These are phyloP conservation scores for Sclerotinia subarctica DNA, from an alignment of 2,329 filamentous ascomycete species.

Conservation along the genomic window DNA sequence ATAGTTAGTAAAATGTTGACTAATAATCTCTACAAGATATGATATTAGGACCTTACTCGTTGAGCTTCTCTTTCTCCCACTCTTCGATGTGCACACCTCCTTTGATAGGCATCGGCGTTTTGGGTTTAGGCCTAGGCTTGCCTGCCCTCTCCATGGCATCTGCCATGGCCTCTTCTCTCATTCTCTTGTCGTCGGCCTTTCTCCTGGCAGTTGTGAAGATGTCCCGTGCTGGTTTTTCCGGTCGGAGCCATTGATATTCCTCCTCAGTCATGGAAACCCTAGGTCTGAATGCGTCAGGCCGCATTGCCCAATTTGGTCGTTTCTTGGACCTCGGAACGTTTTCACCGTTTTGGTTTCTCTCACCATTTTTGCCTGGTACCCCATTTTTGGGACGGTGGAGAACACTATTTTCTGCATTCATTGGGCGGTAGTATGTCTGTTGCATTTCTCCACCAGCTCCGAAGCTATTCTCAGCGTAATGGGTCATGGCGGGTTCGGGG, in stretches of 20 bases:
- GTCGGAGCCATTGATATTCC: slow-evolving; percentile 3
- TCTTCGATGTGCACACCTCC: neutral
- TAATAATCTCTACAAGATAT: neutral
- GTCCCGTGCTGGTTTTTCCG: neutral
- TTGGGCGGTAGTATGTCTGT: neutral
- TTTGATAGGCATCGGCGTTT: neutral
- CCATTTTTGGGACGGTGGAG: neutral
- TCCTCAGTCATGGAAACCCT: neutral
- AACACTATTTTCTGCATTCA: neutral
- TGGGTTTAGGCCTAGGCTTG: neutral
- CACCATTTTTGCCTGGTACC: too few species aligned
- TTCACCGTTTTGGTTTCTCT: neutral
- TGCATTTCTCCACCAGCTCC: neutral
- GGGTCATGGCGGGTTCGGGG: too few species aligned
- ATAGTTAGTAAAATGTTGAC: neutral
- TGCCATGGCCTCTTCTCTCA: neutral
- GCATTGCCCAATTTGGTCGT: neutral
- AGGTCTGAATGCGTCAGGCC: neutral
- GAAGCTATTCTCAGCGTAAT: neutral
- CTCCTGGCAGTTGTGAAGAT: neutral
- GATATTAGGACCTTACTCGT: neutral
- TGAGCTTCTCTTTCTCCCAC: neutral
- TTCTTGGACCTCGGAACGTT: accelerated
- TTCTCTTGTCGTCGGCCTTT: neutral
- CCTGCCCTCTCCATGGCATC: neutral